Evolutionary conservation across 129 eudicot genomes (phyloP).

Genomic region (Helianthus annuus): HanXRQr2.0-SUNRISE NC_035435.2:38248696-38249195

Average conservation of each 20-base stretch:
- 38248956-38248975: constrained; percentile 97
- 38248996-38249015: no score
- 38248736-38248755: constrained; percentile 47
- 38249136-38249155: no score
- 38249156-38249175: no score
- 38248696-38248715: no score
- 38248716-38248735: constrained; percentile 42
- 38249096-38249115: no score
- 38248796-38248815: constrained; percentile 91
- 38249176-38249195: no score
- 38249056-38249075: no score
- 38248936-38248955: constrained; percentile 95
- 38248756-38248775: constrained; percentile 45
- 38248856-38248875: constrained; percentile 92
- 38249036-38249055: no score
- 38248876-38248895: constrained; percentile 97
- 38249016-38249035: no score
- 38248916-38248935: constrained; percentile 80
- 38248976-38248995: no score
- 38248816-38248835: constrained; percentile 75
- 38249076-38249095: no score
- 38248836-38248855: constrained; percentile 69
- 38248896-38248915: constrained; percentile 68
- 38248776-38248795: constrained; percentile 87
- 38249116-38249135: no score